Base-by-base conservation (phyloP, 306 rosid genomes). In the Citrullus amarus region DNA sequence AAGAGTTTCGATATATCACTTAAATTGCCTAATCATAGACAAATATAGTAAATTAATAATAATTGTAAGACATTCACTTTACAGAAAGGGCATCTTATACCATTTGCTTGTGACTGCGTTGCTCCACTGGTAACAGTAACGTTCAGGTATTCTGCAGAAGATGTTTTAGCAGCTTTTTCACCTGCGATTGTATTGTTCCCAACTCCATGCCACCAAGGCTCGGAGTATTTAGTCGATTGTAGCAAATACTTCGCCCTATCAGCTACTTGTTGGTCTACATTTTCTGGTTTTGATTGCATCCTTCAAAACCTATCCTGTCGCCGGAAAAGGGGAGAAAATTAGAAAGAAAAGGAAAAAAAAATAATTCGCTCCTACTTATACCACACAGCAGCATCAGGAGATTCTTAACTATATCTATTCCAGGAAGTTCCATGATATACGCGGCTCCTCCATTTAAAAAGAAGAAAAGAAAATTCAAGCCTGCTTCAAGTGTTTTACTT, bases 281-380 rank as follows among this genome's bases (percentile, higher is more conserved):
- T 80, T 53, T 88, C 91, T 61, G 92, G 86, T 83, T 88, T 88
- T 39, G 88, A 89, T 15, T 90, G 94, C 98, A 91, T 91, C 82
- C 61, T 93, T 84, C 81, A 81, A 84, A 73, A 79, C 79, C 80
- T 80, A 80, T 73, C 30, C 46, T 53, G 48, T 38, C 44, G 53
- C 30, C 30, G 48, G 0, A 51, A 9, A 53, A 11, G 25, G 48
- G 62, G 61, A 53, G 78, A 73, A 53, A 4, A 30, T 73, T 73
- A 53, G 22, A 53, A 32, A 17, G 14, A 25, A 72, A 48, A 71
- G 36, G 18, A 51, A 71, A 8, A 50, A 38, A 69, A 46, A 48
- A 1, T 6, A 71, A 71, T 28, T 71, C 57, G 30, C 22, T 25
- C 18, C 41, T 6, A 22, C 58, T 71, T 12, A 44, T 70, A 70